These are phyloP conservation scores for Cordia subcordata DNA, from an alignment of 257 asterid species.

Conservation along the genomic window DNA sequence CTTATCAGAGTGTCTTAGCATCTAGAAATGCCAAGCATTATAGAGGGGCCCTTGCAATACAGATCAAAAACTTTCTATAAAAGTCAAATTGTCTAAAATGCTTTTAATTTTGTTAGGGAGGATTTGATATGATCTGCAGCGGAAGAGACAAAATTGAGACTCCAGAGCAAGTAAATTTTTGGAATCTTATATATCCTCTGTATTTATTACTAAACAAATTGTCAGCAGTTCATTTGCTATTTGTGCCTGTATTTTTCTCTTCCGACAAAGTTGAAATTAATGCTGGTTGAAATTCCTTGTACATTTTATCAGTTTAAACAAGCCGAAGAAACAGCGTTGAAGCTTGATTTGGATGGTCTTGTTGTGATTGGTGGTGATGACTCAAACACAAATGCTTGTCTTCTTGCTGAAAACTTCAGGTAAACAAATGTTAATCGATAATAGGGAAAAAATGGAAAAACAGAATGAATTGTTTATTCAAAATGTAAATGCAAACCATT, in stretches of 20 bases:
- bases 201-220: background rate
- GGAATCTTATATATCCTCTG: background rate
- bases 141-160: slow-evolving; percentile 99
- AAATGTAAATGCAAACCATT: background rate
- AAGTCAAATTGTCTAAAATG: background rate
- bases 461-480: too few relatives aligned
- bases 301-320: slow-evolving; percentile 69
- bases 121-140: slow-evolving; percentile 96
- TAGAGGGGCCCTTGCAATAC: too few relatives aligned
- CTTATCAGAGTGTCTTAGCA: too few relatives aligned
- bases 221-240: background rate
- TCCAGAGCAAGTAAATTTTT: slow-evolving; percentile 79
- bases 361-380: slow-evolving; percentile 99
- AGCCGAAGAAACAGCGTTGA: slow-evolving; percentile 86
- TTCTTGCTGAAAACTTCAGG: slow-evolving; percentile 88
- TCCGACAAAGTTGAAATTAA: background rate
- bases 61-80: background rate
- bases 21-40: too few relatives aligned
- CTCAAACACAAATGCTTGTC: slow-evolving; percentile 98
- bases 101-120: slow-evolving; percentile 63
- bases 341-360: slow-evolving; percentile 95
- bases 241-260: background rate
- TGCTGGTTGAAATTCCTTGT: slow-evolving; percentile 17
- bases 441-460: too few relatives aligned
- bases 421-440: slow-evolving; percentile 1